These are phyloP conservation scores for Neurospora cerealis DNA, from an alignment of 495 filamentous ascomycete genomes.

Conservation along the genomic window DNA sequence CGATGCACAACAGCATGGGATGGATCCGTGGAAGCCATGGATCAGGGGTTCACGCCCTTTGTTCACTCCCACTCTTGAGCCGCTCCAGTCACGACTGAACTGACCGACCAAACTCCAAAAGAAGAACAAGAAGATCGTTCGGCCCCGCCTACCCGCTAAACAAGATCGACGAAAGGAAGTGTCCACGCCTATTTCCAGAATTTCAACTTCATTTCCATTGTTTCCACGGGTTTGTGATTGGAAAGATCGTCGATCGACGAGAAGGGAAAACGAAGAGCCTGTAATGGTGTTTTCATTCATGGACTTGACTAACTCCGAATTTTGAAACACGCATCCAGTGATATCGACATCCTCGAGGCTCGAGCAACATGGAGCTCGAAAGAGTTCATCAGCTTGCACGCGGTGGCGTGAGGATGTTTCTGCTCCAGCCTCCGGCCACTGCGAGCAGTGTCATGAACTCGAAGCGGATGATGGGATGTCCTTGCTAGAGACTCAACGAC, in stretches of 20 bases:
- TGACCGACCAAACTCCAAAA: neutral
- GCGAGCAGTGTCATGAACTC: neutral
- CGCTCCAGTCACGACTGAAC: no score
- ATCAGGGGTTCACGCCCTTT: neutral
- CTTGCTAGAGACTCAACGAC: neutral
- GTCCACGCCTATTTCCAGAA: neutral
- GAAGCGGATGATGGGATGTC: neutral
- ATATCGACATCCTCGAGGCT: neutral
- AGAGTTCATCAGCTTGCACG: neutral
- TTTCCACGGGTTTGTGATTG: neutral
- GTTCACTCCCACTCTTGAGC: neutral
- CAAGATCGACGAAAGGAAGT: neutral
- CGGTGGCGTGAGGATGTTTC: neutral
- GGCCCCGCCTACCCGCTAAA: neutral
- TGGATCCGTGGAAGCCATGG: neutral
- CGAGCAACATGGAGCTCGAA: neutral
- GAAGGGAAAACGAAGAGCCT: neutral
- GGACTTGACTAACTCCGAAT: neutral
- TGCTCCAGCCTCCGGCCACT: neutral
- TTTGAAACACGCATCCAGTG: neutral
- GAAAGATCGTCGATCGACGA: neutral
- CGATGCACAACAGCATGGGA: neutral
- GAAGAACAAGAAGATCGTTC: neutral
- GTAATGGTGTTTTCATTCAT: neutral
- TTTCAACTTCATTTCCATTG: neutral